Conservation (phyloP, 257 asterid genomes). For the Solanum lycopersicoides region DNA sequence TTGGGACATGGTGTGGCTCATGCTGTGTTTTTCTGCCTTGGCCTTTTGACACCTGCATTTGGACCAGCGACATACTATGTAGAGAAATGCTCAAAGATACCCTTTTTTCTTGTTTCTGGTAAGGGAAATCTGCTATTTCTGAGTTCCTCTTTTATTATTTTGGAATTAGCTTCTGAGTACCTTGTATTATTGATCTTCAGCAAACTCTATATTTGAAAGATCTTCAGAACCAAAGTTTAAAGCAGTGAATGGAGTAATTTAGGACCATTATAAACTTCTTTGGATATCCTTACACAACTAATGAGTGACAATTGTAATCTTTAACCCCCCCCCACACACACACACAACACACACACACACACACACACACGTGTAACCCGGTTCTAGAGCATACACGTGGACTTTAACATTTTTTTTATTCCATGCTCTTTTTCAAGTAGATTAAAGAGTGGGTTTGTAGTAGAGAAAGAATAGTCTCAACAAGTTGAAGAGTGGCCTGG, state of each 20-base stretch:
- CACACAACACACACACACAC: no score
- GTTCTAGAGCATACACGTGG: background rate
- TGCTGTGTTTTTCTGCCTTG: constrained; percentile 90
- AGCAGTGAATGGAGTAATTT: background rate
- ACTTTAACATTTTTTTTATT: background rate
- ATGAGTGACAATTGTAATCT: background rate
- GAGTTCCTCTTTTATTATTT: background rate
- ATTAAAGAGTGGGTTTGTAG: background rate
- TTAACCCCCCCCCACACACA: background rate
- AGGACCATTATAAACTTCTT: background rate
- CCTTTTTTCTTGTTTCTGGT: constrained; percentile 90
- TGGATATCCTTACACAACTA: background rate
- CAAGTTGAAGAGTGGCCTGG: background rate
- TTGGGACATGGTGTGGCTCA: constrained; percentile 99
- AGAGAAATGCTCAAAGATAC: constrained; percentile 78
- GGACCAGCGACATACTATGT: constrained; percentile 95
- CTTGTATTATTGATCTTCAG: background rate
- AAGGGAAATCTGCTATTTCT: background rate
- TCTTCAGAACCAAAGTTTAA: background rate
- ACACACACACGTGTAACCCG: background rate
- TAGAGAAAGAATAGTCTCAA: background rate
- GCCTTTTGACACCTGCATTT: constrained; percentile 94
- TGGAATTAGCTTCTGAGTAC: background rate
- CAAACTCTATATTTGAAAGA: background rate
- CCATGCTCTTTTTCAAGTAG: background rate